phyloP scores from a whole-genome alignment of 2,329 filamentous ascomycete genomes.

The Gyromitra esculenta region DNA sequence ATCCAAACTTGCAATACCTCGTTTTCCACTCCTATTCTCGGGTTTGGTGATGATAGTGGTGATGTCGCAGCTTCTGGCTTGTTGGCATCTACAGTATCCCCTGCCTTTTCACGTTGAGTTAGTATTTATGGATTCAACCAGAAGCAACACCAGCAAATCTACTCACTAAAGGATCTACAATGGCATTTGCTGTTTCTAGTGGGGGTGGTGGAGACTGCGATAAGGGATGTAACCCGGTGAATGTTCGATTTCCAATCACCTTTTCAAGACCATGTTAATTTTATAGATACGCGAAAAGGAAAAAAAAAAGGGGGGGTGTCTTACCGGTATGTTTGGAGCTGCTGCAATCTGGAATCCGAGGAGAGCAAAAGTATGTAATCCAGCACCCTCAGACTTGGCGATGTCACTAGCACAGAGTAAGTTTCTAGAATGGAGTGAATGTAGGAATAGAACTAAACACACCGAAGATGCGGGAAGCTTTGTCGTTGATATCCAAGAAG shows the following conservation, averaged over 20 bases:
- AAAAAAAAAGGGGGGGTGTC: not conserved
- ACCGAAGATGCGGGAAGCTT: not conserved
- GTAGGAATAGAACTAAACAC: not conserved
- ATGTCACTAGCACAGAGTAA: not conserved
- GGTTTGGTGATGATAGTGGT: not conserved
- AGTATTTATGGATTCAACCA: not conserved
- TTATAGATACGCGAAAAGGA: not conserved
- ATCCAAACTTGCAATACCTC: not conserved
- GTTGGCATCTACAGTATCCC: not conserved
- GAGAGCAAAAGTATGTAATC: not conserved
- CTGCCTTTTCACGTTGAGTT: not conserved
- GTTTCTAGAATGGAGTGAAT: not conserved
- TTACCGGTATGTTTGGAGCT: not conserved
- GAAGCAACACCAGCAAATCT: not conserved
- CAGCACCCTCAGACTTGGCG: not conserved
- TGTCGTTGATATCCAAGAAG: constrained; percentile 10
- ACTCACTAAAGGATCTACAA: not conserved
- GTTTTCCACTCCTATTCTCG: not conserved
- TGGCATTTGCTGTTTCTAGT: not conserved
- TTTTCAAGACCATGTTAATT: not conserved
- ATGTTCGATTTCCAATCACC: not conserved
- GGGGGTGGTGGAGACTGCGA: not conserved
- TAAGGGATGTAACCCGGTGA: not conserved
- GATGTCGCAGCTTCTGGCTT: not conserved
- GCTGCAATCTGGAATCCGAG: constrained; percentile 1